Evolutionary conservation across 1,284 basidiomycete species (phyloP).

Genomic region (Inonotus obliquus): DNA sequence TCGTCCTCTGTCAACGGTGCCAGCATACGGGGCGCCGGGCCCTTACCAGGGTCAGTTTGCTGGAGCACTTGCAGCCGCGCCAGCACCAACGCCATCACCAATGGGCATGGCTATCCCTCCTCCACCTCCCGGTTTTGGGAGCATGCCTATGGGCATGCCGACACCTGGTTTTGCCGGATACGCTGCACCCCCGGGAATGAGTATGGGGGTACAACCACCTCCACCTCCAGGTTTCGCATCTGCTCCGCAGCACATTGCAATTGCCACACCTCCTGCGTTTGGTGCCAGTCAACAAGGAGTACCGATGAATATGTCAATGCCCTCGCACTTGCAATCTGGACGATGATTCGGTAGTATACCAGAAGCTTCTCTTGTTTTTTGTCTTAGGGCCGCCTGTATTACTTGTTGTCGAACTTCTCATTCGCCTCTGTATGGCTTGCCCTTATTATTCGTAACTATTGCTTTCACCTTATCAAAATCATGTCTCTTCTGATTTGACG

Average conservation of each 20-base stretch:
- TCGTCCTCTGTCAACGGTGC: constrained; percentile 21
- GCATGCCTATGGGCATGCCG: constrained; percentile 19
- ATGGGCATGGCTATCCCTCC: constrained; percentile 42
- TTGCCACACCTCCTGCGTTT: constrained; percentile 9
- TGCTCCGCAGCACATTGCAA: not conserved
- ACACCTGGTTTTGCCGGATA: constrained; percentile 8
- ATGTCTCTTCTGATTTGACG: too few relatives aligned
- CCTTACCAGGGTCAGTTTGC: constrained; percentile 87
- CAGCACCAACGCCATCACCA: constrained; percentile 58
- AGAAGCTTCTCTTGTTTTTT: too few relatives aligned
- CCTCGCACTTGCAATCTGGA: not conserved
- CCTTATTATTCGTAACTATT: too few relatives aligned
- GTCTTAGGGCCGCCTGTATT: too few relatives aligned
- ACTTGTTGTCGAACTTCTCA: too few relatives aligned
- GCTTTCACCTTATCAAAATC: too few relatives aligned
- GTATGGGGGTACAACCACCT: not conserved
- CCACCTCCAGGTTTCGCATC: constrained; percentile 7
- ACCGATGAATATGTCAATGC: not conserved
- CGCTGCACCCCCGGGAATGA: not conserved
- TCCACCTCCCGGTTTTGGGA: constrained; percentile 54
- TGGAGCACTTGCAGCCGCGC: constrained; percentile 70
- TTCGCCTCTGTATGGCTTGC: too few relatives aligned
- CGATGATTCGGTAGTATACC: not conserved
- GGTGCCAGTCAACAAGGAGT: not conserved
- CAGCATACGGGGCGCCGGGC: constrained; percentile 38